phyloP scores from a whole-genome alignment of 2,329 filamentous ascomycete species.

The Fusarium sp. region DNA sequence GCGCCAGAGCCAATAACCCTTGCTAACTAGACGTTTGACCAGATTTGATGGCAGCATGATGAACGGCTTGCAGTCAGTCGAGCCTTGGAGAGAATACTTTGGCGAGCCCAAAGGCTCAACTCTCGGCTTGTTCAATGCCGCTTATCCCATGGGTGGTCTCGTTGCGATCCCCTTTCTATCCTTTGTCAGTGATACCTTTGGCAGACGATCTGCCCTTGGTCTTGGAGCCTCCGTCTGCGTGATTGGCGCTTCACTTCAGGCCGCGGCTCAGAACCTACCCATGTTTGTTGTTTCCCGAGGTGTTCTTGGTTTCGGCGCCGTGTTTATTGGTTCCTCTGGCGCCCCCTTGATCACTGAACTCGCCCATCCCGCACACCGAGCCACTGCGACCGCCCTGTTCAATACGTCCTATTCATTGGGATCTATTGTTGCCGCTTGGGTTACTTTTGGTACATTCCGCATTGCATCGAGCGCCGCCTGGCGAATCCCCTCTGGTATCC shows the following conservation, averaged over 20 bases:
- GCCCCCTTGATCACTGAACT: slow-evolving; percentile 8
- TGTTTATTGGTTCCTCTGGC: not conserved
- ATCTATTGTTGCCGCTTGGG: not conserved
- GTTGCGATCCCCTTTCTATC: too few relatives aligned
- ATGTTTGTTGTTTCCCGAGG: slow-evolving; percentile 7
- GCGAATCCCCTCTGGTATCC: not conserved
- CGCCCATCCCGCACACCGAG: not conserved
- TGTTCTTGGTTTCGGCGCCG: not conserved
- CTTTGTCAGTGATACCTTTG: too few relatives aligned
- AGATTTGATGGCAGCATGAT: too few relatives aligned
- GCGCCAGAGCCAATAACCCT: too few relatives aligned
- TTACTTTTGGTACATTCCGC: slow-evolving; percentile 3
- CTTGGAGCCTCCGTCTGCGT: not conserved
- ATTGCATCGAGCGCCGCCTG: not conserved
- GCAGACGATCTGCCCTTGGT: too few relatives aligned
- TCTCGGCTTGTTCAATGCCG: too few relatives aligned
- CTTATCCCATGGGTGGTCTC: too few relatives aligned
- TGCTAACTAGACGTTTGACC: too few relatives aligned
- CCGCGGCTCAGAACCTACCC: slow-evolving; percentile 2
- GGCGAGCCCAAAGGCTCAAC: too few relatives aligned
- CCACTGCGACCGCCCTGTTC: slow-evolving; percentile 2
- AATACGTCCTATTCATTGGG: slow-evolving; percentile 4
- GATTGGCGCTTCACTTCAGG: not conserved
- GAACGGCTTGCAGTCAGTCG: too few relatives aligned
- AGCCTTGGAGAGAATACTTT: too few relatives aligned